A percentile compares a stretch with the other conserved stretches of the same genome.
Evolutionary conservation across 1,284 basidiomycete species (phyloP).

Genomic region (Marasmius sp.): DNA sequence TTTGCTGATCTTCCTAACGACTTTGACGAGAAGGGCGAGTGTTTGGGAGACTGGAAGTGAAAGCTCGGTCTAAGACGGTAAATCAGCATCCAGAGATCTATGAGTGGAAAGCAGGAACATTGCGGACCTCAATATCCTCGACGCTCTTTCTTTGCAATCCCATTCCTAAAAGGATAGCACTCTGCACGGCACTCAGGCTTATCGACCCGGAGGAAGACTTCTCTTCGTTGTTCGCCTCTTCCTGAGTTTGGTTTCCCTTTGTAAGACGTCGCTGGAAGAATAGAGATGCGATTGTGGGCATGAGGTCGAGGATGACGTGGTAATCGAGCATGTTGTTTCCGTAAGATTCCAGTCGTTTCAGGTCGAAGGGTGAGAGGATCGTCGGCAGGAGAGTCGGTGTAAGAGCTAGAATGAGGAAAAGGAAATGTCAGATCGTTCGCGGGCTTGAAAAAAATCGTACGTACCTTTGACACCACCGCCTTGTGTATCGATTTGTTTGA

Average conservation of each 20-base stretch:
- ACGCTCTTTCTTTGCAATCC: slow-evolving; percentile 91
- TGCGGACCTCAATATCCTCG: slow-evolving; percentile 81
- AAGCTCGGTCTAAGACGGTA: slow-evolving; percentile 61
- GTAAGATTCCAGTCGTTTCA: slow-evolving; percentile 95
- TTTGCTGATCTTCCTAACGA: slow-evolving; percentile 84
- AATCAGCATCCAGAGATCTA: background rate
- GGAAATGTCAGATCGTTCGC: background rate
- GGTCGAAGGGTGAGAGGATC: slow-evolving; percentile 87
- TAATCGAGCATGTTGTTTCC: slow-evolving; percentile 96
- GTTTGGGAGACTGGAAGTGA: slow-evolving; percentile 84
- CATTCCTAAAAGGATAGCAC: slow-evolving; percentile 85
- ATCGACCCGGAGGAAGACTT: slow-evolving; percentile 39
- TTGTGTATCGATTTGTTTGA: slow-evolving; percentile 51
- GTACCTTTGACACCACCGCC: slow-evolving; percentile 39
- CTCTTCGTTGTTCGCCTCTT: slow-evolving; percentile 21
- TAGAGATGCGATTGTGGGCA: slow-evolving; percentile 78
- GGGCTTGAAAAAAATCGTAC: slow-evolving; percentile 12
- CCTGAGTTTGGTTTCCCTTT: background rate
- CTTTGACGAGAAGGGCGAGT: slow-evolving; percentile 90
- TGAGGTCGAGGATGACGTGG: slow-evolving; percentile 91
- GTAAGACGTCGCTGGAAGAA: slow-evolving; percentile 81
- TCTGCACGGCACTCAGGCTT: slow-evolving; percentile 81
- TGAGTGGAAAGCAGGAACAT: background rate
- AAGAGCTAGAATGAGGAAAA: slow-evolving; percentile 39
- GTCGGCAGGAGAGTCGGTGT: slow-evolving; percentile 70